Evolutionary conservation across 345 rosid species (phyloP).

Genomic region (Erodium maritimum): DNA sequence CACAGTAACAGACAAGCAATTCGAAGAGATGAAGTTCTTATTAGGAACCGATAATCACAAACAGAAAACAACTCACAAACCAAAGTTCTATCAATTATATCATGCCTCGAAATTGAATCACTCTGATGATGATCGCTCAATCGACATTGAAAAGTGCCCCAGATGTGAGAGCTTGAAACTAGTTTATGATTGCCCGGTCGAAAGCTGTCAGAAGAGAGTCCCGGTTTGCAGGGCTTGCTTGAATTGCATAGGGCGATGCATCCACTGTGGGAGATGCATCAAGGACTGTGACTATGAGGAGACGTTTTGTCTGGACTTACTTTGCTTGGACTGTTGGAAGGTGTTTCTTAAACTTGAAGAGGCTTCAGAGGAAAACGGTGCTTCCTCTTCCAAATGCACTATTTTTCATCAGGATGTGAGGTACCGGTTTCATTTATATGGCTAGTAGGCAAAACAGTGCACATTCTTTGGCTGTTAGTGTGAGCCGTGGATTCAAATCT

Average conservation of each 20-base stretch:
- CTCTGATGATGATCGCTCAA: constrained; percentile 11
- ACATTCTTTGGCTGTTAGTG: not conserved
- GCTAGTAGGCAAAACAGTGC: not conserved
- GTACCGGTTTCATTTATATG: not conserved
- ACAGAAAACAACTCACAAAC: constrained; percentile 6
- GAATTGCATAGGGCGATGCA: constrained; percentile 14
- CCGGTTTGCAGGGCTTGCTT: constrained; percentile 13
- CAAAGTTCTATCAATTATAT: constrained; percentile 1
- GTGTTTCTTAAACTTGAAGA: not conserved
- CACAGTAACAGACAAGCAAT: constrained; percentile 8
- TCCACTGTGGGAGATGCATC: constrained; percentile 14
- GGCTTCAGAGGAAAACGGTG: not conserved
- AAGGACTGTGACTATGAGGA: constrained; percentile 11
- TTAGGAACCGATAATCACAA: constrained; percentile 5
- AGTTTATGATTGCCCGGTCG: constrained; percentile 18
- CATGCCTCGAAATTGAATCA: constrained; percentile 1
- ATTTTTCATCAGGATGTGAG: not conserved
- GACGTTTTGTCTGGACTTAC: constrained; percentile 13
- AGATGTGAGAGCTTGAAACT: constrained; percentile 8
- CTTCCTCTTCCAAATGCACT: not conserved
- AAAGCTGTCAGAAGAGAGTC: constrained; percentile 12
- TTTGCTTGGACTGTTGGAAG: constrained; percentile 12
- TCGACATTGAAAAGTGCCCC: constrained; percentile 17
- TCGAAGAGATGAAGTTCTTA: constrained; percentile 14
- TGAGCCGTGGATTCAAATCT: not conserved